Evolutionary conservation across 257 asterid genomes (phyloP), one percentile per base, ranked within the genome.

Genomic region (Solanum acaule): DNA sequence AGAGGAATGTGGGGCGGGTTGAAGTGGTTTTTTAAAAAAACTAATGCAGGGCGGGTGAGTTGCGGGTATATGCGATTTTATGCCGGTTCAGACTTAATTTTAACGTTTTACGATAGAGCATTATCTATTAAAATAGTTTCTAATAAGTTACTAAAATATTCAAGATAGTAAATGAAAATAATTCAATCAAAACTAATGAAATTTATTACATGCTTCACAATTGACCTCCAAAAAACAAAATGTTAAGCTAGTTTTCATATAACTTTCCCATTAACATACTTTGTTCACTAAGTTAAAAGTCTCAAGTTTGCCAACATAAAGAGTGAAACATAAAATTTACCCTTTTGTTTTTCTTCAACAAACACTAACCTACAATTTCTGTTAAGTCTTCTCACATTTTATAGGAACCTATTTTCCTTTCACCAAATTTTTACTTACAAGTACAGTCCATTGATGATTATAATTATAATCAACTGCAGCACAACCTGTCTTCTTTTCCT

Each of bases 311-410:
- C 10, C 85, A 44, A 81, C 86, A 46, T 18, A 42, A 18, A 44
- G 86, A 81, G 42, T 81, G 86, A 81, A 20, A 44, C 42, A 81
- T 81, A 27, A 81, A 46, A 29, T 34, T 27, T 81, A 46, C 35
- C 86, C 86, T 49, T 49, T 18, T 29, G 38, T 49, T 81, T 81
- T 81, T 44, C 85, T 46, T 81, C 86, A 49, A 81, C 86, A 49
- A 46, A 81, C 10, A 79, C 11, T 49, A 38, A 5, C 86, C 86
- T 81, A 81, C 29, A 27, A 6, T 46, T 81, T 1, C 29, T 81
- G 86, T 49, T 1, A 29, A 81, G 68, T 81, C 42, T 81, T 81
- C 68, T 46, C 86, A 81, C 38, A 46, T 44, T 78, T 44, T 81
- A 79, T 27, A 46, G 68, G 86, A 16, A 81, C 86, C 42, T 46